Evolutionary conservation across 83 land plant genomes (phyloP).

Genomic region (Larix sibirica): DNA sequence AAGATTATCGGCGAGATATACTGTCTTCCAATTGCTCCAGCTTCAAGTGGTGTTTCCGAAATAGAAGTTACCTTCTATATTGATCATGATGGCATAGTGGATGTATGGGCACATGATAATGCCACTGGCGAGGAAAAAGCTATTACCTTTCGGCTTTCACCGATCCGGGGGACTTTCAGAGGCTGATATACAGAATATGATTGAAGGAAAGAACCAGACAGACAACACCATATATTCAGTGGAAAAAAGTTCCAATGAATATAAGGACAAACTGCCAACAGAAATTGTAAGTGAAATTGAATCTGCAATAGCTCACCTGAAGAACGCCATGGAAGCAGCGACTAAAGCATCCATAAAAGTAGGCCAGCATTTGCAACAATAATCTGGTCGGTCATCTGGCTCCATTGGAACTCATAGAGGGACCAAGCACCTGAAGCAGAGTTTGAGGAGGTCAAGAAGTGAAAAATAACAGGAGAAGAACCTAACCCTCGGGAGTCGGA

Average conservation of each 20-base stretch:
- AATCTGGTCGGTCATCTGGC: conserved; percentile 25
- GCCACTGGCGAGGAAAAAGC: conserved; percentile 28
- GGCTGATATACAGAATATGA: conserved; percentile 27
- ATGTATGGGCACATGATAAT: conserved; percentile 26
- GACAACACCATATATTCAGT: conserved; percentile 22
- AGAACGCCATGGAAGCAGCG: conserved; percentile 35
- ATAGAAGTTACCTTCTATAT: conserved; percentile 24
- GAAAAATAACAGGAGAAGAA: conserved; percentile 2
- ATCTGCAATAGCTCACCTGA: conserved; percentile 18
- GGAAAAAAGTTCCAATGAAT: conserved; percentile 26
- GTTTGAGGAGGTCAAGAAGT: conserved; percentile 30
- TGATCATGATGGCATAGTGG: conserved; percentile 29
- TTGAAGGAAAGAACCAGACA: conserved; percentile 23
- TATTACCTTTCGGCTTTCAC: conserved; percentile 21
- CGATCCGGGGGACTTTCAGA: conserved; percentile 30
- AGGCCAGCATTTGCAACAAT: conserved; percentile 38
- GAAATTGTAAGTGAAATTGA: conserved; percentile 15
- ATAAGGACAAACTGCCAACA: conserved; percentile 24
- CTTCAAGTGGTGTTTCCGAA: conserved; percentile 24
- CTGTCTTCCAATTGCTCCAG: too few relatives aligned
- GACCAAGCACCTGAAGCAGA: conserved; percentile 30
- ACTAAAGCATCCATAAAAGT: conserved; percentile 42
- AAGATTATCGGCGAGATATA: conserved; percentile 17
- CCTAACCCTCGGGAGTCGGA: too few relatives aligned
- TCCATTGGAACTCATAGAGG: conserved; percentile 5